These are phyloP conservation scores for Penstemon eatonii DNA, from an alignment of 257 asterid species.

Conservation along the genomic window DNA sequence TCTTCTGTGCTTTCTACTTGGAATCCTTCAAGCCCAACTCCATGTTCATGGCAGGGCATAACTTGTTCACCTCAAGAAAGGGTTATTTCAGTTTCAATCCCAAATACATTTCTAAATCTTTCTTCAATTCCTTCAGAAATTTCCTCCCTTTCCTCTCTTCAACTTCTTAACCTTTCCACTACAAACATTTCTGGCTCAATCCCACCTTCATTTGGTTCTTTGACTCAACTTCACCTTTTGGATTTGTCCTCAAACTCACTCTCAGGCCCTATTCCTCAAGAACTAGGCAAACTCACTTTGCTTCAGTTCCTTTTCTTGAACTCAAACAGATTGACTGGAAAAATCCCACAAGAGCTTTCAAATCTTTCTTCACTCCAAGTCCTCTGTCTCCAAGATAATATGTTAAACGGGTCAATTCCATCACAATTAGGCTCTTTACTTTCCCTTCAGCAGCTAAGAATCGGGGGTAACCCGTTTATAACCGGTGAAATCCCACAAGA, in stretches of 20 bases:
- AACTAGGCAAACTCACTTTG: constrained; percentile 51
- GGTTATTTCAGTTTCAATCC: constrained; percentile 79
- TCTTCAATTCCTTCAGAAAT: constrained; percentile 65
- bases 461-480: constrained; percentile 75
- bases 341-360: constrained; percentile 63
- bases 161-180: constrained; percentile 83
- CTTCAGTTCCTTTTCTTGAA: constrained; percentile 80
- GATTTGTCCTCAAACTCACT: constrained; percentile 78
- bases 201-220: constrained; percentile 60
- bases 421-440: constrained; percentile 58
- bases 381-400: constrained; percentile 83
- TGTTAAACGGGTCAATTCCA: constrained; percentile 73
- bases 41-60: constrained; percentile 92
- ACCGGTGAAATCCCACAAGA: constrained; percentile 75
- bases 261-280: constrained; percentile 62
- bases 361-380: constrained; percentile 73
- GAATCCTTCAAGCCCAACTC: constrained; percentile 67
- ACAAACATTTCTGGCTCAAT: constrained; percentile 82
- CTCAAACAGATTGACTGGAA: constrained; percentile 62
- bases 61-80: constrained; percentile 88
- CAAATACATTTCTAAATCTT: constrained; percentile 78
- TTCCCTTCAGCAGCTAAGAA: constrained; percentile 78
- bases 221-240: constrained; percentile 61
- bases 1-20: constrained; percentile 74
- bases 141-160: constrained; percentile 76